A percentile compares a stretch with the other conserved stretches of the same genome.
Conservation (phyloP, 2,329 filamentous ascomycete genomes). For the Aureobasidium vineae region DNA sequence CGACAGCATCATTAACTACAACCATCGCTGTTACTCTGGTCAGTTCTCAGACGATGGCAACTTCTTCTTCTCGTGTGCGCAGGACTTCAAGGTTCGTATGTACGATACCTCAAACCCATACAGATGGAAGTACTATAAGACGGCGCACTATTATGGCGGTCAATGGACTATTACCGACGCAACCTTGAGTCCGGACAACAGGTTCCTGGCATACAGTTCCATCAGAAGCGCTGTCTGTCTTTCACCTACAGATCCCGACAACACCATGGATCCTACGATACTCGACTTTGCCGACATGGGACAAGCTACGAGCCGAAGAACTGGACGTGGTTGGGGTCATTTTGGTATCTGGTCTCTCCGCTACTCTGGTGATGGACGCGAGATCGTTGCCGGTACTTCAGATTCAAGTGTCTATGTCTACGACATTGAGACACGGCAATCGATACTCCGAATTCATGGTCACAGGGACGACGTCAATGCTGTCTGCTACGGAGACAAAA, state of each 20-base stretch:
- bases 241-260: slow-evolving; percentile 79
- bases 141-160: slow-evolving; percentile 87
- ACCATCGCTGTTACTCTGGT: slow-evolving; percentile 84
- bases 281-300: slow-evolving; percentile 66
- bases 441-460: slow-evolving; percentile 71
- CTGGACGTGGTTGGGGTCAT: slow-evolving; percentile 37
- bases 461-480: slow-evolving; percentile 92
- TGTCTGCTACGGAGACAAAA: slow-evolving; percentile 88
- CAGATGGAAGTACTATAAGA: slow-evolving; percentile 93
- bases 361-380: slow-evolving; percentile 86
- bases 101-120: slow-evolving; percentile 97
- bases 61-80: slow-evolving; percentile 90
- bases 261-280: slow-evolving; percentile 73
- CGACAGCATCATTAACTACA: slow-evolving; percentile 85
- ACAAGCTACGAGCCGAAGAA: slow-evolving; percentile 32
- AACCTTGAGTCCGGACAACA: slow-evolving; percentile 85
- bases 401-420: slow-evolving; percentile 80
- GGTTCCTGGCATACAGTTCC: slow-evolving; percentile 86
- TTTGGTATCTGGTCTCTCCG: slow-evolving; percentile 76
- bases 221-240: slow-evolving; percentile 82
- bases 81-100: slow-evolving; percentile 94
- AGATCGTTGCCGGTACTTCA: slow-evolving; percentile 86
- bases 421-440: slow-evolving; percentile 77
- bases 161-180: slow-evolving; percentile 97
- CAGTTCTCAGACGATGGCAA: slow-evolving; percentile 97